Evolutionary conservation across 257 asterid species (phyloP), one percentile per base, ranked within the genome.

Genomic region (Fraxinus cuspidata): DNA sequence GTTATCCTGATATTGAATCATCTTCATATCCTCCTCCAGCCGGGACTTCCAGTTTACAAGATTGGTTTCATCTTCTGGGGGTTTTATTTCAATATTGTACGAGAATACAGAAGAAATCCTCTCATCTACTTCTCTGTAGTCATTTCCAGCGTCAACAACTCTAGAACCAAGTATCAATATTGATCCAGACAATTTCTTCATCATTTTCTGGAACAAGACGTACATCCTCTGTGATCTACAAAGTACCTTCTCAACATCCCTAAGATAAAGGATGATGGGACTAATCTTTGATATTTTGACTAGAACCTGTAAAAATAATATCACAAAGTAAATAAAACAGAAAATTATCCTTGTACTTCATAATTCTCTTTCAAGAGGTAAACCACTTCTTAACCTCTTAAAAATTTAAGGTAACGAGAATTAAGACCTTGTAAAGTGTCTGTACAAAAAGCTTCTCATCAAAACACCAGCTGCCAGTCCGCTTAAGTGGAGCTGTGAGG

Each of bases 21-120:
- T 89, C 82, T 89, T 92, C 95, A 85, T 88, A 70, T 92, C 98
- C 84, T 90, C 96, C 81, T 94, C 96, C 82, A 94, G 88, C 84
- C 87, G 96, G 74, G 92, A 27, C 75, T 89, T 90, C 98, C 98
- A 92, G 88, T 88, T 91, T 15, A 92, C 91, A 42, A 90, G 90
- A 80, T 84, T 86, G 12, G 80, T 88, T 76, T 90, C 94, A 79
- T 91, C 98, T 81, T 85, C 97, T 4, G 97, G 98, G 25, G 96
- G 94, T 83, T 75, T 90, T 65, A 92, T 91, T 81, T 92, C 98
- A 75, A 94, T 88, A 80, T 89, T 90, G 87, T 94, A 94, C 53
- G 97, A 86, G 74, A 94, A 92, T 73, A 90, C 77, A 34, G 96
- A 88, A 73, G 92, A 84, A 58, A 92, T 77, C 81, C 84, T 87